Base-by-base conservation (phyloP, 75 land plant species). In the Cryptomeria japonica region DNA sequence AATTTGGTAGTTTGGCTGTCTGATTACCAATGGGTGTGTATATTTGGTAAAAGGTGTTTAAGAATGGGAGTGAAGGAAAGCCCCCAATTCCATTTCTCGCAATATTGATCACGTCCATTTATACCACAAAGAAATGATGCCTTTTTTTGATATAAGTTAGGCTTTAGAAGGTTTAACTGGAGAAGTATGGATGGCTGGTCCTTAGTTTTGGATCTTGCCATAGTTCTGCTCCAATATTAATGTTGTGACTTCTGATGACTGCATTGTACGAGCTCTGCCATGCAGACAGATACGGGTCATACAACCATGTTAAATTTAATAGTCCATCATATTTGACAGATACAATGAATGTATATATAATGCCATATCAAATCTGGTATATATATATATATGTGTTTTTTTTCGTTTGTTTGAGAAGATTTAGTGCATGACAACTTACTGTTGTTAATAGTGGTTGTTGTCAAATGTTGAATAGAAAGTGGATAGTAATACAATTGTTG, bases 231-330 rank as follows among this genome's bases (percentile, higher is more conserved):
- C 84, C 84, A n/a, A 82, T 28, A 82, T 11, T 82, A 41, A 82
- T 25, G 32, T 28, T 82, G 12, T 82, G 84, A 46, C 14, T 44
- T 82, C 51, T 82, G 84, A 82, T 82, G 51, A 82, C 84, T 82
- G 34, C 84, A 46, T 14, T 42, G 32, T 82, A 46, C 46, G 84
- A 82, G 51, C 32, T 82, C 51, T 46, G 84, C 51, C 47, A 49
- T 82, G 84, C 47, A 46, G 84, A 82, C 84, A 82, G 84, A 82
- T 82, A 82, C 84, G 51, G 84, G 49, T 82, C 84, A 82, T 82
- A 82, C 51, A 82, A 44, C 46, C 84, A 82, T 44, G 49, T n/a
- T 46, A 3, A 82, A 82, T 46, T 79, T 79, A n/a, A 46, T 44
- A 42, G 3, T 34, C 34, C 77, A 73, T 22, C 72, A 68, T 31